Conservation (phyloP, 2,329 filamentous ascomycete species). For the Fusarium miscanthi region DNA sequence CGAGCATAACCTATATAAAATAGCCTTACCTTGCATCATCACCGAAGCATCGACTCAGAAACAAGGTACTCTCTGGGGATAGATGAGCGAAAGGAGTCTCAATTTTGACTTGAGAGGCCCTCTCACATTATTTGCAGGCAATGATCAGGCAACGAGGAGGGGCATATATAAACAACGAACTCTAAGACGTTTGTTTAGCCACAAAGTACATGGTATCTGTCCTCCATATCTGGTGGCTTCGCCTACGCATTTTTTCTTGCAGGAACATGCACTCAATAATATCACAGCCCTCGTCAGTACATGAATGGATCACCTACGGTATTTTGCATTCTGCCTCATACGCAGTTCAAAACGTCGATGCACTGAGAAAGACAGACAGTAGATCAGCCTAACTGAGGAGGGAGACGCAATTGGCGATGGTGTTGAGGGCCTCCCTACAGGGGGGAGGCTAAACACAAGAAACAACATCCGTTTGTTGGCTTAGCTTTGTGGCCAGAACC, state of each 20-base stretch:
- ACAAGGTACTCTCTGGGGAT: neutral
- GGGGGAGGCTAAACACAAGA: neutral
- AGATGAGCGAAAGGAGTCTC: no score
- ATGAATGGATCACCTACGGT: neutral
- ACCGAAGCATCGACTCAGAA: neutral
- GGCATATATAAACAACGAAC: neutral
- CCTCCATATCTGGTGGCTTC: neutral
- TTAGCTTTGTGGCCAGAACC: neutral
- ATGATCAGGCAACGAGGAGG: neutral
- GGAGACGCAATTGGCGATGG: neutral
- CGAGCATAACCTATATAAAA: no score
- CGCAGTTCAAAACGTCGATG: neutral
- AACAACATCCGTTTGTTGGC: no score
- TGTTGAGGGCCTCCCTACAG: fast-evolving
- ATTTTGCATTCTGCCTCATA: neutral
- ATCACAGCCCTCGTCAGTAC: neutral
- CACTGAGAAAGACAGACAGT: neutral
- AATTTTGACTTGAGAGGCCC: neutral
- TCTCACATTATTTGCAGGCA: neutral
- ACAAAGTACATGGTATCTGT: neutral
- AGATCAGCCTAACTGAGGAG: neutral
- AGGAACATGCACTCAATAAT: neutral
- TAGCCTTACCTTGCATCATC: no score
- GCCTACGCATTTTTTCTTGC: neutral
- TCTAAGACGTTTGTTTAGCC: neutral